These are phyloP conservation scores for Cyberlindnera misumaiensis DNA, from an alignment of 805 yeast species.

Conservation along the genomic window DNA sequence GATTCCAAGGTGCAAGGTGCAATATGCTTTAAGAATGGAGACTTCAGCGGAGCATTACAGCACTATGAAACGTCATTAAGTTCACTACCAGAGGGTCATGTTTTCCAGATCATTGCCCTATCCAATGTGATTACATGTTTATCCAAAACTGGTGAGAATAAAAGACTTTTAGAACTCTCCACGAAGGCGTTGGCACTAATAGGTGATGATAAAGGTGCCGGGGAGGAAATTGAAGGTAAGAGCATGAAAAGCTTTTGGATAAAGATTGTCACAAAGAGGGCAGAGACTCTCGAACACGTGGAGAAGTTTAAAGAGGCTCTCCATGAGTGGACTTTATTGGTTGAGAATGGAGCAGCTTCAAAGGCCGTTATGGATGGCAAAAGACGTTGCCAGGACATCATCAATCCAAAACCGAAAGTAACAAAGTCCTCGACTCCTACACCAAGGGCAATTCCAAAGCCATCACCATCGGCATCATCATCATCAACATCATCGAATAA, in stretches of 20 bases:
- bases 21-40: conserved; percentile 70
- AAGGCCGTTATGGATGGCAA: conserved; percentile 71
- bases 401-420: conserved; percentile 46
- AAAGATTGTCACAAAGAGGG: conserved; percentile 62
- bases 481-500: conserved; percentile 12
- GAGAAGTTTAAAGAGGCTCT: conserved; percentile 68
- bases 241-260: conserved; percentile 63
- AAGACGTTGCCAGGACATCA: conserved; percentile 62
- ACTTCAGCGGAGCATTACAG: conserved; percentile 59
- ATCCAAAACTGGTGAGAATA: conserved; percentile 65
- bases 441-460: conserved; percentile 5
- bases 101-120: conserved; percentile 55
- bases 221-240: conserved; percentile 44
- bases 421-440: conserved; percentile 5
- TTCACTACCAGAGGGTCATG: conserved; percentile 57
- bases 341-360: conserved; percentile 62
- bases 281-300: conserved; percentile 76
- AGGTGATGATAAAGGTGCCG: conserved; percentile 31
- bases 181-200: conserved; percentile 26
- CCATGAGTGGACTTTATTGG: conserved; percentile 49
- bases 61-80: conserved; percentile 52
- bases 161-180: conserved; percentile 24
- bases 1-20: conserved; percentile 51
- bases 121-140: conserved; percentile 72
- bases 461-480: conserved; percentile 7